Percentiles rank a stretch among this genome's conserved stretches.
Evolutionary conservation across 371 early-diverging fungal species (phyloP).

Genomic region (Chytridium lagenaria): DNA sequence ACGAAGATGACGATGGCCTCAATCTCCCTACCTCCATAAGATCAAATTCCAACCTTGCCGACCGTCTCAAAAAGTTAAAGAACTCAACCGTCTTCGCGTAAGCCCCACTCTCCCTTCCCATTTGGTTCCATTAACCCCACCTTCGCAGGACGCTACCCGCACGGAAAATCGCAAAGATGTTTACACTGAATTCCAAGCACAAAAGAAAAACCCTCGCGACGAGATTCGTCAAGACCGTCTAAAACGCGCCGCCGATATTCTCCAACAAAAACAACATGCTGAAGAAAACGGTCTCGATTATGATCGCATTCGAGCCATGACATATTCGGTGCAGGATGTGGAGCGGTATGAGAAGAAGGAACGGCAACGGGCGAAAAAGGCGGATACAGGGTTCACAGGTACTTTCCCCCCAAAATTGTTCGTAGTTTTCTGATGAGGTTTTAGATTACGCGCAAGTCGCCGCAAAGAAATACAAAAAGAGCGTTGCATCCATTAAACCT

Average conservation of each 20-base stretch:
- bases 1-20: background rate
- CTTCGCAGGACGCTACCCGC: constrained; percentile 66
- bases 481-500: constrained; percentile 81
- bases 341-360: constrained; percentile 78
- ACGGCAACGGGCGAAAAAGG: constrained; percentile 60
- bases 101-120: background rate
- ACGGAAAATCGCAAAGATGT: constrained; percentile 81
- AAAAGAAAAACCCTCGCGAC: constrained; percentile 71
- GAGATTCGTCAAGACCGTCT: constrained; percentile 71
- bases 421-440: background rate
- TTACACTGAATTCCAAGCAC: constrained; percentile 77
- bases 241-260: constrained; percentile 74
- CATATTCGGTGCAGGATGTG: constrained; percentile 85
- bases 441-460: constrained; percentile 84
- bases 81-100: constrained; percentile 38
- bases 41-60: constrained; percentile 25
- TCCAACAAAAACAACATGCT: constrained; percentile 59
- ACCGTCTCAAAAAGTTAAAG: constrained; percentile 31
- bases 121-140: constrained; percentile 14
- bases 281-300: constrained; percentile 78
- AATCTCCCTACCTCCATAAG: background rate
- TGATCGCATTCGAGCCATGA: constrained; percentile 80
- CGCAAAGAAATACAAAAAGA: constrained; percentile 82
- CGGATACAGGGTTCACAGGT: constrained; percentile 86
- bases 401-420: constrained; percentile 19